phyloP scores from a whole-genome alignment of 2,329 filamentous ascomycete species.

The Ophiostoma perfectum region DNA sequence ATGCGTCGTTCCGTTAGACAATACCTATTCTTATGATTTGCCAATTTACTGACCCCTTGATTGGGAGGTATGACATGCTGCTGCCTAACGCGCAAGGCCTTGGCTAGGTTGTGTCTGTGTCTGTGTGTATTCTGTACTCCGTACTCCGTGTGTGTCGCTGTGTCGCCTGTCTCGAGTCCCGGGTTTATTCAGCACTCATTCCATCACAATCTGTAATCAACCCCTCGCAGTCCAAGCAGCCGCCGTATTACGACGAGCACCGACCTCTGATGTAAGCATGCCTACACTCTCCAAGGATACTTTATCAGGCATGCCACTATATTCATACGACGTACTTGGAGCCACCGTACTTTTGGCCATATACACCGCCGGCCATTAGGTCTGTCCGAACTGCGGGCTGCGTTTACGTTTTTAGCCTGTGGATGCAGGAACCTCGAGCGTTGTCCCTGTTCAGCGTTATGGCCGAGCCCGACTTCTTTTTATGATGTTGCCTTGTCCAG shows the following conservation, averaged over 20 bases:
- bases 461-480: background rate
- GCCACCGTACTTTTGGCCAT: background rate
- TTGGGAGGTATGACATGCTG: background rate
- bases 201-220: background rate
- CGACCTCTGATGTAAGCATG: background rate
- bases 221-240: background rate
- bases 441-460: background rate
- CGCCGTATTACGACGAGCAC: background rate
- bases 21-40: background rate
- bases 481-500: background rate
- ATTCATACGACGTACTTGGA: no score
- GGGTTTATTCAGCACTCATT: background rate
- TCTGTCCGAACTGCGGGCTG: conserved; percentile 1
- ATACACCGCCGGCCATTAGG: conserved; percentile 5
- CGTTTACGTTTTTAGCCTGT: background rate
- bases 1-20: background rate
- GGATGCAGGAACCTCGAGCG: background rate
- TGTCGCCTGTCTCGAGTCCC: background rate
- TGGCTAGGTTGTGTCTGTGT: background rate
- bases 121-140: background rate
- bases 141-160: no score
- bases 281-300: background rate
- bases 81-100: background rate
- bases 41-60: background rate
- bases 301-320: no score